Conservation (phyloP, 352 stramenopile genomes). For the Pythium phragmiticola region DNA sequence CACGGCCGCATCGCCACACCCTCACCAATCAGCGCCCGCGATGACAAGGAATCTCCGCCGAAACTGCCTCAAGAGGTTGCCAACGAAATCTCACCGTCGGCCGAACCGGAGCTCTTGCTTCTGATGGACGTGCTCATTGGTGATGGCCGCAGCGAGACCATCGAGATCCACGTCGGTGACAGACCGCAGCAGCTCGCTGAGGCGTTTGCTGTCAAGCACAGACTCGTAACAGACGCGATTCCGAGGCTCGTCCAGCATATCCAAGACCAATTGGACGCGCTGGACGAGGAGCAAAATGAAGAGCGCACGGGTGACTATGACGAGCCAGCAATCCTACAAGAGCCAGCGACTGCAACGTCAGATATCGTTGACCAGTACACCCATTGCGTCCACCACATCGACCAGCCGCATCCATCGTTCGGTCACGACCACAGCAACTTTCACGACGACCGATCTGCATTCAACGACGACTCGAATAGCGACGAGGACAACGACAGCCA, state of each 20-base stretch:
- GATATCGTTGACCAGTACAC: neutral
- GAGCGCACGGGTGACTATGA: neutral
- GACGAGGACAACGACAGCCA: neutral
- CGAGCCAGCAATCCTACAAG: neutral
- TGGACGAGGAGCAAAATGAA: slow-evolving; percentile 25
- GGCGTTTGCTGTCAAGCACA: slow-evolving; percentile 51
- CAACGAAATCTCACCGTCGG: neutral
- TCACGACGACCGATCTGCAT: slow-evolving; percentile 4
- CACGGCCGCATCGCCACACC: neutral
- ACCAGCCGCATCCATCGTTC: too few species aligned
- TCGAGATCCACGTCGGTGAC: slow-evolving; percentile 62
- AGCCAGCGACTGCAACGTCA: neutral
- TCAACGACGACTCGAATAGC: neutral
- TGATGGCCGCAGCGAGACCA: slow-evolving; percentile 63
- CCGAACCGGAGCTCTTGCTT: slow-evolving; percentile 46
- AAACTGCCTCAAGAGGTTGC: neutral
- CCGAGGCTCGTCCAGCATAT: slow-evolving; percentile 59
- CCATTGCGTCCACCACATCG: neutral
- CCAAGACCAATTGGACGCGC: slow-evolving; percentile 47
- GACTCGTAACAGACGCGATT: slow-evolving; percentile 47
- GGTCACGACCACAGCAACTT: neutral
- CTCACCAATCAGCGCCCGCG: neutral
- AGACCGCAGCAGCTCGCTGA: slow-evolving; percentile 42
- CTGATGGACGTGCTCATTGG: slow-evolving; percentile 80
- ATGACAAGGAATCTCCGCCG: neutral